A percentile compares a stretch with the other conserved stretches of the same genome.
These are phyloP conservation scores for Leccinum disarticulatum DNA, from an alignment of 768 basidiomycete genomes.

Conservation along the genomic window DNA sequence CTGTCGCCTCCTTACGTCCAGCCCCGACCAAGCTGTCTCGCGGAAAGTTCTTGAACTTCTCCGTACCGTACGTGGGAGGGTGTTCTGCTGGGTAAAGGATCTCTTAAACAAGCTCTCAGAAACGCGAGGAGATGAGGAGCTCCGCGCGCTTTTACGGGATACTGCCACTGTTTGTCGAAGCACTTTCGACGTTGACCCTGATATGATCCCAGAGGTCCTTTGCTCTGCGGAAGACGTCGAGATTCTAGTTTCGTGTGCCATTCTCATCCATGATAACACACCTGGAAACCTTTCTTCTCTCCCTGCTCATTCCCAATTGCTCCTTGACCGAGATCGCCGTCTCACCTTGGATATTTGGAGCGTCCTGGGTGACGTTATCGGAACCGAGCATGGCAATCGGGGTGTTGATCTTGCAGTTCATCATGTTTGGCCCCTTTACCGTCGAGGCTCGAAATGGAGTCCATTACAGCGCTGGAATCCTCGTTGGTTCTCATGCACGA, in stretches of 20 bases:
- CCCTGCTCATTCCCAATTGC: slow-evolving; percentile 6
- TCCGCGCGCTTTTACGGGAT: not conserved
- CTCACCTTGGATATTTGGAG: not conserved
- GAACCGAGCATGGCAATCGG: not conserved
- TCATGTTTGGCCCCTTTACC: not conserved
- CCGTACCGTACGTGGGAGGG: not conserved
- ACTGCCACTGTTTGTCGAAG: not conserved
- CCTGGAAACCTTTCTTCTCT: slow-evolving; percentile 10
- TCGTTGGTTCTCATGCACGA: slow-evolving; percentile 21
- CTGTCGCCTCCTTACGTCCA: not conserved
- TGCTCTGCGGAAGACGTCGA: not conserved
- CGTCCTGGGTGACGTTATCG: slow-evolving; percentile 6
- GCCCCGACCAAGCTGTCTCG: not conserved
- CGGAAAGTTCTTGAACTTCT: not conserved
- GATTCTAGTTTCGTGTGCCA: not conserved
- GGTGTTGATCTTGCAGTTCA: slow-evolving; percentile 20
- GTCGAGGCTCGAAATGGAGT: not conserved
- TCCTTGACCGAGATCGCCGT: slow-evolving; percentile 32
- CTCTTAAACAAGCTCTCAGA: not conserved
- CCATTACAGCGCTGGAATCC: slow-evolving; percentile 1
- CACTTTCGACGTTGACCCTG: not conserved
- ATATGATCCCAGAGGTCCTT: not conserved
- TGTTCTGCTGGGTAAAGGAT: not conserved
- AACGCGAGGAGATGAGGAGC: not conserved
- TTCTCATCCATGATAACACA: slow-evolving; percentile 8